A percentile compares a stretch with the other conserved stretches of the same genome.
Conservation (phyloP, 495 filamentous ascomycete species). For the Aspergillus baeticus region DNA sequence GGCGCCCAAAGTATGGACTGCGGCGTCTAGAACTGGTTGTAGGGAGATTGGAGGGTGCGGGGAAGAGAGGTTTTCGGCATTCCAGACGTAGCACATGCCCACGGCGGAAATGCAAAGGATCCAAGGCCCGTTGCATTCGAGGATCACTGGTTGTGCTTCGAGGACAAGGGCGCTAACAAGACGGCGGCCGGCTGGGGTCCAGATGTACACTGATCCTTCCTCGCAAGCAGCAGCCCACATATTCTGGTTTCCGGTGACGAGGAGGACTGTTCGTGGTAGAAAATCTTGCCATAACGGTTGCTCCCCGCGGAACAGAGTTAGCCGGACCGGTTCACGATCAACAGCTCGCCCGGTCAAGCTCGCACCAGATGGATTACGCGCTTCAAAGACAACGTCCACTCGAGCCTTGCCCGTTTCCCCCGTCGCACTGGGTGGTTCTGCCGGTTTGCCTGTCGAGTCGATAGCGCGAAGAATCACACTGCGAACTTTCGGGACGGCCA, state of each 20-base stretch:
- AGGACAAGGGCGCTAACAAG: slow-evolving; percentile 79
- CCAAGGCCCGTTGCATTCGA: slow-evolving; percentile 88
- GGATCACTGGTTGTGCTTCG: slow-evolving; percentile 89
- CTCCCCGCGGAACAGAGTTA: slow-evolving; percentile 81
- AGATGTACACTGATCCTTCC: slow-evolving; percentile 88
- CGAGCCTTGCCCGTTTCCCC: slow-evolving; percentile 61
- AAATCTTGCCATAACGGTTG: slow-evolving; percentile 90
- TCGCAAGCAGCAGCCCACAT: slow-evolving; percentile 94
- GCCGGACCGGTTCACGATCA: slow-evolving; percentile 75
- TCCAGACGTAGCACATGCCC: slow-evolving; percentile 92
- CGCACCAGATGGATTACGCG: slow-evolving; percentile 62
- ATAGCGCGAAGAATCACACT: slow-evolving; percentile 66
- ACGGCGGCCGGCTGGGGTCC: slow-evolving; percentile 91
- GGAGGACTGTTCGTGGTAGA: slow-evolving; percentile 75
- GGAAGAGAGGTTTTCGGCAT: slow-evolving; percentile 78
- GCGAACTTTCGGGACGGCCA: slow-evolving; percentile 87
- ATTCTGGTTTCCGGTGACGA: slow-evolving; percentile 82
- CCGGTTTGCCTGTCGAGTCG: slow-evolving; percentile 44
- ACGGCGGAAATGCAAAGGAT: slow-evolving; percentile 84
- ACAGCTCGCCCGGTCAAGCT: slow-evolving; percentile 54
- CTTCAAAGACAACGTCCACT: slow-evolving; percentile 70
- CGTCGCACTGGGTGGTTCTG: slow-evolving; percentile 40
- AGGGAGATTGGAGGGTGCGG: slow-evolving; percentile 89
- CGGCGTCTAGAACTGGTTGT: slow-evolving; percentile 85
- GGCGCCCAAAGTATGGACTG: slow-evolving; percentile 64